Conservation (phyloP, 2,329 filamentous ascomycete species). For the Botrytis porri region DNA sequence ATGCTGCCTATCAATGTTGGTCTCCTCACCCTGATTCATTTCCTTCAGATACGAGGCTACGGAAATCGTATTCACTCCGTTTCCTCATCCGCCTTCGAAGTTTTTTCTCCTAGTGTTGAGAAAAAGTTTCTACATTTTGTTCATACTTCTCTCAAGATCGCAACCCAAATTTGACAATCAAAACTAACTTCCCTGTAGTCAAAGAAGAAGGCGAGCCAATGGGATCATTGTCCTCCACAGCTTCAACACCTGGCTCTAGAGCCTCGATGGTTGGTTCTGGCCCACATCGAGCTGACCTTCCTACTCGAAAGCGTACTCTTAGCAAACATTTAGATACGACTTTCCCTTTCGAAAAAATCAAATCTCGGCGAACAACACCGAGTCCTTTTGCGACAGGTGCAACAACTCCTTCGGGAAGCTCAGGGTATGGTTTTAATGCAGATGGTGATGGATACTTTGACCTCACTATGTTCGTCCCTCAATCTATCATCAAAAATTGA, state of each 20-base stretch:
- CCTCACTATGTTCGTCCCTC: slow-evolving; percentile 31
- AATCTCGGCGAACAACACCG: slow-evolving; percentile 36
- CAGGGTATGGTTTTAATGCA: slow-evolving; percentile 33
- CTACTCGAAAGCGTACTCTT: slow-evolving; percentile 35
- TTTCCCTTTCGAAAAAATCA: slow-evolving; percentile 27
- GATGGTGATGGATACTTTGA: slow-evolving; percentile 28
- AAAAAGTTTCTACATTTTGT: neutral
- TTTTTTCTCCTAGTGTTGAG: neutral
- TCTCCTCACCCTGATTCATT: neutral
- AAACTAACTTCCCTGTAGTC: slow-evolving; percentile 7
- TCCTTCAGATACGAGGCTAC: neutral
- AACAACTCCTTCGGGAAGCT: slow-evolving; percentile 31
- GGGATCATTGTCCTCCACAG: slow-evolving; percentile 24
- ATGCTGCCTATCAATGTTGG: slow-evolving; percentile 11
- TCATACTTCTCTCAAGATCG: neutral
- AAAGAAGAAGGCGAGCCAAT: slow-evolving; percentile 5
- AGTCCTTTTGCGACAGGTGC: slow-evolving; percentile 31
- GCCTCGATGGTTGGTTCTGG: slow-evolving; percentile 23
- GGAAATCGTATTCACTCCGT: neutral
- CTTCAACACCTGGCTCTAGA: slow-evolving; percentile 30
- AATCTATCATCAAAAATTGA: slow-evolving; percentile 19
- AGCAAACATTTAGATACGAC: slow-evolving; percentile 32
- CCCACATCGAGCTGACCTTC: slow-evolving; percentile 26
- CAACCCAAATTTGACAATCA: neutral
- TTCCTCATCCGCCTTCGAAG: neutral